Evolutionary conservation across 2,329 filamentous ascomycete species (phyloP).

Genomic region (Ascosphaera aggregata): DNA sequence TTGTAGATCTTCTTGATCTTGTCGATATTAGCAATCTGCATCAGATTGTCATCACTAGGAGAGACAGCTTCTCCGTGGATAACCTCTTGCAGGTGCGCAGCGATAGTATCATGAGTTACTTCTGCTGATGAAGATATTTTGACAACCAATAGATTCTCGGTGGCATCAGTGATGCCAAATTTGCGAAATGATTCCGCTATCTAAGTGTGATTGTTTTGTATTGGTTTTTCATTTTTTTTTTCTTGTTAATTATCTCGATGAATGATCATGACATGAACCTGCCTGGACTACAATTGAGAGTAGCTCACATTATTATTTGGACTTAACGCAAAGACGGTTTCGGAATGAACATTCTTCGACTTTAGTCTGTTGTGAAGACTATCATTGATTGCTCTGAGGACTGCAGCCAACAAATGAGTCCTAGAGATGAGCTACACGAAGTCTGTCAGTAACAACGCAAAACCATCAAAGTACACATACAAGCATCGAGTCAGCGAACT

Average conservation of each 20-base stretch:
- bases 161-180: slow-evolving; percentile 55
- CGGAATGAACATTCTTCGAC: slow-evolving; percentile 71
- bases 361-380: slow-evolving; percentile 38
- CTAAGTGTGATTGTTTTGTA: slow-evolving; percentile 21
- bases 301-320: slow-evolving; percentile 53
- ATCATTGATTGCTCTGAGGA: slow-evolving; percentile 53
- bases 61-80: slow-evolving; percentile 37
- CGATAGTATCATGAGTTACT: slow-evolving; percentile 24
- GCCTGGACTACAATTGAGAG: slow-evolving; percentile 1
- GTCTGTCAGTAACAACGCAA: neutral
- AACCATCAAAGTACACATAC: neutral
- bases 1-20: slow-evolving; percentile 76
- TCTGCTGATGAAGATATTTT: slow-evolving; percentile 42
- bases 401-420: slow-evolving; percentile 48
- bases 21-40: slow-evolving; percentile 34
- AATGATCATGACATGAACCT: slow-evolving; percentile 1
- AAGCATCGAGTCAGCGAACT: neutral
- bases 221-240: neutral
- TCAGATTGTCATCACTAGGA: slow-evolving; percentile 41
- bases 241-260: neutral
- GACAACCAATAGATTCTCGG: slow-evolving; percentile 50
- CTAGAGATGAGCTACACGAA: slow-evolving; percentile 40
- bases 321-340: slow-evolving; percentile 61
- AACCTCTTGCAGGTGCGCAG: slow-evolving; percentile 35
- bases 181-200: slow-evolving; percentile 80